These are phyloP conservation scores for Elongisporangium anandrum DNA, from an alignment of 352 stramenopile species.

Conservation along the genomic window DNA sequence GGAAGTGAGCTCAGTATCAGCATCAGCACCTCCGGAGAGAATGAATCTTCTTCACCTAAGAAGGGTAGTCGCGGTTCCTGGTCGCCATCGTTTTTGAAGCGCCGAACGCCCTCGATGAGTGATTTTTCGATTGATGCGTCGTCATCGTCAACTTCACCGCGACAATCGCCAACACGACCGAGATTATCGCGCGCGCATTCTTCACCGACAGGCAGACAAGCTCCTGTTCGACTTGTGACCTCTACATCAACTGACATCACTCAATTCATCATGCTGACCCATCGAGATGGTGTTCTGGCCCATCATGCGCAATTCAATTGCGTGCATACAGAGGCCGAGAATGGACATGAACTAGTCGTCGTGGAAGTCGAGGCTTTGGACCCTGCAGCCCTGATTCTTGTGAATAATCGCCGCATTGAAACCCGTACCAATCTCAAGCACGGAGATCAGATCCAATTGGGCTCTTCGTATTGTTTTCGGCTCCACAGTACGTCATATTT, in stretches of 20 bases:
- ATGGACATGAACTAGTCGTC: neutral
- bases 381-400: constrained; percentile 21
- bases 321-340: neutral
- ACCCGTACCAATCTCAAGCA: constrained; percentile 26
- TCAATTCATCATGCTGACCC: neutral
- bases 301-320: neutral
- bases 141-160: neutral
- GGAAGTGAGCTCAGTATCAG: neutral
- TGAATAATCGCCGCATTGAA: constrained; percentile 31
- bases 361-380: constrained; percentile 35
- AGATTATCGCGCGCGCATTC: neutral
- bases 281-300: neutral
- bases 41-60: constrained; percentile 2
- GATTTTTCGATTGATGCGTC: neutral
- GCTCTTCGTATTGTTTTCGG: constrained; percentile 31
- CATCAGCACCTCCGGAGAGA: neutral
- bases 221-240: neutral
- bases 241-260: neutral
- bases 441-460: constrained; percentile 43
- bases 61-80: constrained; percentile 30
- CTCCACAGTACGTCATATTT: constrained; percentile 28
- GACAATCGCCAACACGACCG: neutral
- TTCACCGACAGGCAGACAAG: neutral
- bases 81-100: constrained; percentile 33
- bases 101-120: constrained; percentile 3